A percentile compares a stretch with the other conserved stretches of the same genome.
These are phyloP conservation scores for Thuidium tamariscinum DNA, from an alignment of 225 moss, liverwort and hornwort genomes.

Conservation along the genomic window DNA sequence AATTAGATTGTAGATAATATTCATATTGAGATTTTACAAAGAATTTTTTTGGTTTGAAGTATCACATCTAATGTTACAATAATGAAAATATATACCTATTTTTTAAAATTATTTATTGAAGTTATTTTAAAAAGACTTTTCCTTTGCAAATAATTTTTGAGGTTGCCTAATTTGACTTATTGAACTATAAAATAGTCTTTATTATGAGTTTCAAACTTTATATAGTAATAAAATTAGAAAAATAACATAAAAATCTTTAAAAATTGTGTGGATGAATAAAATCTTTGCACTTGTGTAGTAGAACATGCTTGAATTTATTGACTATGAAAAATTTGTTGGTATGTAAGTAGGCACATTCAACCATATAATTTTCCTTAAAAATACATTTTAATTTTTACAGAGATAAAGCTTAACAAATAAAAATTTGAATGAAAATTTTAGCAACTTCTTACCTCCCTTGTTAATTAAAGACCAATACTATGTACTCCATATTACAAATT, in stretches of 20 bases:
- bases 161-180: fast-evolving
- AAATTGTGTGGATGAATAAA: neutral
- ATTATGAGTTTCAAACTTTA: neutral
- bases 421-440: fast-evolving
- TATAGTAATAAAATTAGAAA: neutral
- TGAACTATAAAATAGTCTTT: fast-evolving
- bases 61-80: neutral
- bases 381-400: too few relatives aligned
- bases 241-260: fast-evolving
- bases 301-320: fast-evolving
- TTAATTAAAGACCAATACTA: neutral
- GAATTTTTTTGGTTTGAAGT: neutral
- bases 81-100: fast-evolving
- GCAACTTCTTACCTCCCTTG: neutral
- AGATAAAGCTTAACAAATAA: neutral
- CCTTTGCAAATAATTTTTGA: fast-evolving
- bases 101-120: neutral
- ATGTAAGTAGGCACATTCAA: neutral
- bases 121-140: neutral
- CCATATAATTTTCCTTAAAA: neutral
- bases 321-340: neutral
- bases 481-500: neutral
- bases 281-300: neutral
- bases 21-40: neutral
- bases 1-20: neutral